Percentiles rank a stretch among this genome's conserved stretches.
These are phyloP conservation scores for Mycena venus DNA, from an alignment of 768 basidiomycete species.

Conservation along the genomic window DNA sequence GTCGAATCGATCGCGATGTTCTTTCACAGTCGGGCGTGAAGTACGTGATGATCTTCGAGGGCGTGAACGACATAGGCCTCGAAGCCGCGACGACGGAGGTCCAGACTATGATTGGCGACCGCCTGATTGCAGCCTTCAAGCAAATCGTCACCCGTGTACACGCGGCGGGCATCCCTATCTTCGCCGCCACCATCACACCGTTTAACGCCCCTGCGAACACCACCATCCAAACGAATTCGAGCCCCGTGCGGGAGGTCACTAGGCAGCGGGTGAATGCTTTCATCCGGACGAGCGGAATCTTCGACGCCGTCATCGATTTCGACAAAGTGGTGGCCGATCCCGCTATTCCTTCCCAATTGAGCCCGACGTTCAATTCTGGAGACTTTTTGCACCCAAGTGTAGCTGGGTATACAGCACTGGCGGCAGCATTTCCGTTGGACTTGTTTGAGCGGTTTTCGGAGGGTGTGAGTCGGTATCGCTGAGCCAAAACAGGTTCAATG, in stretches of 20 bases:
- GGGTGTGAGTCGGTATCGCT: slow-evolving; percentile 35
- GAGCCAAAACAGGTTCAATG: background rate
- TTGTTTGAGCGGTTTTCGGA: slow-evolving; percentile 50
- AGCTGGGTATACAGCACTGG: slow-evolving; percentile 59
- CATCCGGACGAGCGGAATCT: slow-evolving; percentile 56
- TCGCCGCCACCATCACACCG: slow-evolving; percentile 66
- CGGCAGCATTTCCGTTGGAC: slow-evolving; percentile 54
- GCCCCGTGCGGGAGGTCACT: slow-evolving; percentile 54
- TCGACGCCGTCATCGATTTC: slow-evolving; percentile 64
- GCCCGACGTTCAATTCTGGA: slow-evolving; percentile 55
- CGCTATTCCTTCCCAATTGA: slow-evolving; percentile 50
- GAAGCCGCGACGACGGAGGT: slow-evolving; percentile 48
- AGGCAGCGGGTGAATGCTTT: slow-evolving; percentile 58
- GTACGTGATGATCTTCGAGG: slow-evolving; percentile 66
- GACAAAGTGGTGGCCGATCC: slow-evolving; percentile 63
- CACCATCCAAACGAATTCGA: slow-evolving; percentile 54
- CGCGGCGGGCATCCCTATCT: slow-evolving; percentile 57
- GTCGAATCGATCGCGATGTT: slow-evolving; percentile 66
- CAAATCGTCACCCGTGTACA: slow-evolving; percentile 61
- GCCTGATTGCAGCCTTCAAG: slow-evolving; percentile 58
- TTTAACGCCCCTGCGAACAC: slow-evolving; percentile 50
- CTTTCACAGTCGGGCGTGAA: slow-evolving; percentile 60
- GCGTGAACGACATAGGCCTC: slow-evolving; percentile 67
- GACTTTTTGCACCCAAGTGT: slow-evolving; percentile 64
- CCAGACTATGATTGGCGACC: slow-evolving; percentile 54